Base-by-base conservation (phyloP, 2,329 filamentous ascomycete genomes). In the Pleoardoris graminearum region DNA sequence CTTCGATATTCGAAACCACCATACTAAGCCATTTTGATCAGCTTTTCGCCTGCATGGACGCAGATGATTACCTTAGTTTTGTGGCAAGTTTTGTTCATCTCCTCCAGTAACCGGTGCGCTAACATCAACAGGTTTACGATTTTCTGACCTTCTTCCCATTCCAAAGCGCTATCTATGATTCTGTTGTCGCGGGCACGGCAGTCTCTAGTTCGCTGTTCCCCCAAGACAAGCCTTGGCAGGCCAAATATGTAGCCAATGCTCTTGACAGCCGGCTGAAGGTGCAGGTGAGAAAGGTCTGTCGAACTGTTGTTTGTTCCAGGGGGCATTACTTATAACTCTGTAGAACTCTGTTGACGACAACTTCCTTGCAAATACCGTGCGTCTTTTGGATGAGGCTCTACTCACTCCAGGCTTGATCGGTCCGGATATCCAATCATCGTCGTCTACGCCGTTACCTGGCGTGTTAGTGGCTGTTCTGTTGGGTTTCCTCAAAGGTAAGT, bases 1-100 rank as follows among this genome's bases (percentile, higher is more conserved):
- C 22, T 61, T 77, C 56, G 66, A 78, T 81, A 1, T 79, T 97
- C 2, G 91, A 97, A 67, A 80, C 84, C 11, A 89, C 93, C 62
- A 86, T 97, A 19, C 77, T 94, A 60, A 82, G 85, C 51, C 89
- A 95, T 70, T 96, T 96, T 65, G 82, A 90, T 48, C 86, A 93
- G 55, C 76, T 99, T 21, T 96, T 94, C 80, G 82, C 85, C 37
- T 88, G 93, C 64, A 79, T 97, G 48, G 85, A 85, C 58, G 82
- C 92, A 75, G 83, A 89, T 38, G 86, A 92, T 52, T 48, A 50
- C 2, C 67, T 67, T 14, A 75, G 72, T 51, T 59, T 61, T 51
- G 50, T 62, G 59, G 66, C 66, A 47, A 51, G 60, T 55, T 10
- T 17, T 27, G 3, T 35, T 32, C 7, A 8, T 21, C n/a, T 8